Base-by-base conservation (phyloP, 768 basidiomycete species). In the Rhizopogon sp. region DNA sequence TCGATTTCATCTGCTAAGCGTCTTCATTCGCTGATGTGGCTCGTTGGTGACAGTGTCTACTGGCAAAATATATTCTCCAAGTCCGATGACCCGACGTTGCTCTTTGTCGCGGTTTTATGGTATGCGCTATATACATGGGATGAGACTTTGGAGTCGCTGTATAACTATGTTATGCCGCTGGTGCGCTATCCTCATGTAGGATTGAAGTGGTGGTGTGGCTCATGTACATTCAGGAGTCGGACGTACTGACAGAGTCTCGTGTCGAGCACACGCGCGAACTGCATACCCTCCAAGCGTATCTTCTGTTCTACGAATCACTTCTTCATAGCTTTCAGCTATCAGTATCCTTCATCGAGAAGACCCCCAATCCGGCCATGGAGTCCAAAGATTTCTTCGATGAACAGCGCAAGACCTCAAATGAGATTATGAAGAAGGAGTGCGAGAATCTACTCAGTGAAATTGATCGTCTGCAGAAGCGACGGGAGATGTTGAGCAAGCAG, bases 51-150 rank as follows among this genome's bases (percentile, higher is more conserved):
- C 11, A 73, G 72, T 39, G 70, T 71, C 42, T 71, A 69, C 49
- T 69, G 68, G 47, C 31, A 55, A 20, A 69, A 69, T 35, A 60
- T 62, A 14, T 71, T 67, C 16, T 0, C 28, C 0, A 53, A 17
- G 5, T 60, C 51, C 46, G 69, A 66, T 4, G 83, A 84, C 54
- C 79, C 82, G 6, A 84, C 82, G 0, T 82, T 83, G 52, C 60
- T 84, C 8, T 69, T 84, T 40, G 58, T 84, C 6, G 72, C 76
- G 40, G 69, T 77, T 31, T 64, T 85, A 44, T 85, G 83, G 83
- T 82, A 83, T 59, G 76, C 79, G 1, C 64, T 83, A 20, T 84
- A 85, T 59, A 72, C 80, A 1, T 85, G 83, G 81, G 83, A 85
- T 54, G 82, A 85, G 61, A 69, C 79, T 3, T 71, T 83, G 28